Evolutionary conservation across 352 stramenopile species (phyloP).

Genomic region (Pythium coloratum): DNA sequence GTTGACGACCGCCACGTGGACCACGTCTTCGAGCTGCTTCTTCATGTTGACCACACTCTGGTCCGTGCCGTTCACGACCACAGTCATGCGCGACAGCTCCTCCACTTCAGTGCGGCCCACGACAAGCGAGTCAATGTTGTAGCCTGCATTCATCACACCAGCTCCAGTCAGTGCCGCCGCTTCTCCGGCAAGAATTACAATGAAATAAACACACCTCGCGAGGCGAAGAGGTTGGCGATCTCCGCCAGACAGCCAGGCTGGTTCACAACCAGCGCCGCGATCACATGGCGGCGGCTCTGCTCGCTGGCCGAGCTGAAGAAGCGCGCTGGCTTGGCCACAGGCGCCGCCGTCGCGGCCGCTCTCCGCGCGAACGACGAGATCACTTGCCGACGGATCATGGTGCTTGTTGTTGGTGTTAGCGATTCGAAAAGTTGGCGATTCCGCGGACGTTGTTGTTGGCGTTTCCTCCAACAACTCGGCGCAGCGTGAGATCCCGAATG

Average conservation of each 20-base stretch:
- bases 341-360: constrained; percentile 4
- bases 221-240: constrained; percentile 85
- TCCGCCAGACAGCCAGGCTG: constrained; percentile 82
- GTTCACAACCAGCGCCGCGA: constrained; percentile 83
- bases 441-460: constrained; percentile 5
- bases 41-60: constrained; percentile 87
- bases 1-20: constrained; percentile 84
- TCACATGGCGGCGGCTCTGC: constrained; percentile 73
- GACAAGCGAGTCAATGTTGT: constrained; percentile 90
- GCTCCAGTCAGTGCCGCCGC: not conserved
- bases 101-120: constrained; percentile 83
- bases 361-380: constrained; percentile 23
- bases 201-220: constrained; percentile 46
- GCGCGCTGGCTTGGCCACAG: constrained; percentile 26
- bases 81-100: constrained; percentile 85
- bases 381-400: constrained; percentile 28
- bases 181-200: not conserved
- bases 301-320: constrained; percentile 31
- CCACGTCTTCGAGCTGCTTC: constrained; percentile 87
- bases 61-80: constrained; percentile 81
- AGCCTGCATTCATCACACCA: constrained; percentile 38
- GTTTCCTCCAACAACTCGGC: not conserved
- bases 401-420: constrained; percentile 2
- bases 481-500: constrained; percentile 8
- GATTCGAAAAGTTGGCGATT: constrained; percentile 9